These are phyloP conservation scores for Termitomyces sp. DNA, from an alignment of 768 basidiomycete species.

Conservation along the genomic window DNA sequence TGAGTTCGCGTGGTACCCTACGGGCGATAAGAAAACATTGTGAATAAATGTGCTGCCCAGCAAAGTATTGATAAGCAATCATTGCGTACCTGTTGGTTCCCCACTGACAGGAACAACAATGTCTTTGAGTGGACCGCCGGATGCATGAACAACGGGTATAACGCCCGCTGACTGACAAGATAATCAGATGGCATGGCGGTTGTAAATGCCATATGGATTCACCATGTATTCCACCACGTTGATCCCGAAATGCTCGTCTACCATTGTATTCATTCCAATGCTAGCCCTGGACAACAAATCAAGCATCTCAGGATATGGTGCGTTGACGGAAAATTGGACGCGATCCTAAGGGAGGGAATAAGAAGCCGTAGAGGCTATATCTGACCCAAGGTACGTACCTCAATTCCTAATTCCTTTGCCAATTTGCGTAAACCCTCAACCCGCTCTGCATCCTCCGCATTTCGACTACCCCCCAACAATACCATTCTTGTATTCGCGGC, in stretches of 20 bases:
- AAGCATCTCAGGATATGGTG: constrained; percentile 68
- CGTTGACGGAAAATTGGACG: constrained; percentile 82
- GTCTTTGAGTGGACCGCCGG: constrained; percentile 88
- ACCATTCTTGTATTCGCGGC: constrained; percentile 42
- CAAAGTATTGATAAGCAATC: background rate
- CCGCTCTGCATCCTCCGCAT: constrained; percentile 67
- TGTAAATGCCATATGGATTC: constrained; percentile 16
- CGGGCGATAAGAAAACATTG: background rate
- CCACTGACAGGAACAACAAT: constrained; percentile 82
- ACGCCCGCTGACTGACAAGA: constrained; percentile 82
- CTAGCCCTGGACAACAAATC: constrained; percentile 69
- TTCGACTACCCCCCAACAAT: constrained; percentile 83
- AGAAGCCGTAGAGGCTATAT: background rate
- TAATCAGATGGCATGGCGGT: background rate
- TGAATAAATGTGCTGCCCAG: background rate
- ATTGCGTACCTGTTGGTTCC: constrained; percentile 55
- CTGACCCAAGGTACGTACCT: constrained; percentile 36
- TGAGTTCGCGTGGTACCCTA: constrained; percentile 78
- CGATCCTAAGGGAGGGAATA: constrained; percentile 43
- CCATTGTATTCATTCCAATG: constrained; percentile 93
- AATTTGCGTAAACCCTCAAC: constrained; percentile 58
- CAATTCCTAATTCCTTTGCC: constrained; percentile 59
- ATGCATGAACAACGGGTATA: constrained; percentile 89
- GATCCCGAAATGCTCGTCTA: constrained; percentile 98
- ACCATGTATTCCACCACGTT: constrained; percentile 99